These are phyloP conservation scores for Diddensiella transvaalensis DNA, from an alignment of 805 yeast genomes.

Conservation along the genomic window DNA sequence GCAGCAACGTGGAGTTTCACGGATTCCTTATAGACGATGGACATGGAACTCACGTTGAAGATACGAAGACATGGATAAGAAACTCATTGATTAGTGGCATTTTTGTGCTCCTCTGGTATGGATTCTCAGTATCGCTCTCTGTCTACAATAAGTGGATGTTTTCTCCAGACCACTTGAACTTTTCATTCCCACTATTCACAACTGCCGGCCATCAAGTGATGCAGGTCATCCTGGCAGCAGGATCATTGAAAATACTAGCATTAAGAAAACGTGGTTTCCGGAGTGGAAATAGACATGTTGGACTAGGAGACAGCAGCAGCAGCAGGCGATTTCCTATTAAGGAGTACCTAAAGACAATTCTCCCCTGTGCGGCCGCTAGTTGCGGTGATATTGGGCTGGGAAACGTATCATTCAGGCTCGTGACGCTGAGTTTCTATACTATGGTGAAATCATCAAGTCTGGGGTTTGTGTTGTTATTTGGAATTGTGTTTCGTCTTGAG, in stretches of 20 bases:
- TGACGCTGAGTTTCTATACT: constrained; percentile 81
- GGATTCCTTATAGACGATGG: neutral
- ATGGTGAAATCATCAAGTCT: constrained; percentile 88
- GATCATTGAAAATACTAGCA: constrained; percentile 3
- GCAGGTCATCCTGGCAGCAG: constrained; percentile 49
- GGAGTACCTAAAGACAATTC: constrained; percentile 46
- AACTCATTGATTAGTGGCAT: constrained; percentile 1
- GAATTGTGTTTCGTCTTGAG: constrained; percentile 78
- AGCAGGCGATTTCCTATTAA: constrained; percentile 7
- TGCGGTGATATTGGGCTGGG: constrained; percentile 95
- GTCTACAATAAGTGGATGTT: constrained; percentile 97
- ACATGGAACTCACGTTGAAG: neutral
- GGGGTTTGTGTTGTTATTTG: constrained; percentile 84
- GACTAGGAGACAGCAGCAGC: neutral
- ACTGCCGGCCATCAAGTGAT: constrained; percentile 83
- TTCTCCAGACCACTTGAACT: constrained; percentile 64
- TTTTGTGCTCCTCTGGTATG: constrained; percentile 33
- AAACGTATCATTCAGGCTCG: constrained; percentile 73
- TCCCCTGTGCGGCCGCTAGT: constrained; percentile 84
- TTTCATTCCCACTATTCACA: constrained; percentile 78
- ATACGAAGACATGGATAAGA: constrained; percentile 3
- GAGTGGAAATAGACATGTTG: constrained; percentile 25
- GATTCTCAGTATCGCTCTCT: constrained; percentile 36
- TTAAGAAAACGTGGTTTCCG: constrained; percentile 3
- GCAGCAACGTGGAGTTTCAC: neutral